Conservation (phyloP, 768 basidiomycete genomes). For the Leccinum imitatum region DNA sequence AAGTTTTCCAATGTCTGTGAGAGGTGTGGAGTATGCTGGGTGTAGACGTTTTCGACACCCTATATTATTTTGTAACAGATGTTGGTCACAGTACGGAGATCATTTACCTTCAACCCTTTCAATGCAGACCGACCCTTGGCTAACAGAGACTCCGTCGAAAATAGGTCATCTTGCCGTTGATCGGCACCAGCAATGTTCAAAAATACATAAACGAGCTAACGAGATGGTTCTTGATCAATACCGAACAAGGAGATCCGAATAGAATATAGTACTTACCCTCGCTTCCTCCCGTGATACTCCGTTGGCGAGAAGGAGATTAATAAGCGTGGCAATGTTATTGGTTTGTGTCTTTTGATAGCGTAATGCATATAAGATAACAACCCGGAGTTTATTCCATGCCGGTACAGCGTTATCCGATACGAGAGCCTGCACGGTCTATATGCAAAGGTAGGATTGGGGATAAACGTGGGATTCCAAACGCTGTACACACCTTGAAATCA, state of each 20-base stretch:
- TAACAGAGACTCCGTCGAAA: slow-evolving; percentile 91
- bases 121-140: slow-evolving; percentile 92
- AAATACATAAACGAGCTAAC: slow-evolving; percentile 82
- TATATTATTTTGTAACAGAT: slow-evolving; percentile 32
- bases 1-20: slow-evolving; percentile 89
- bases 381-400: slow-evolving; percentile 78
- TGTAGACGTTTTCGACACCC: slow-evolving; percentile 99
- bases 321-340: slow-evolving; percentile 75
- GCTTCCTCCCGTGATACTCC: slow-evolving; percentile 79
- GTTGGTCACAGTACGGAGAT: neutral
- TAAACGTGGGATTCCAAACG: neutral
- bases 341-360: slow-evolving; percentile 91
- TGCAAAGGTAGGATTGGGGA: neutral
- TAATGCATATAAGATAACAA: slow-evolving; percentile 90
- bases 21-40: slow-evolving; percentile 92
- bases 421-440: slow-evolving; percentile 78
- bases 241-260: slow-evolving; percentile 2
- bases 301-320: slow-evolving; percentile 71
- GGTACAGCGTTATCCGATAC: slow-evolving; percentile 67
- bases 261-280: slow-evolving; percentile 39
- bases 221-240: slow-evolving; percentile 12
- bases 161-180: slow-evolving; percentile 95
- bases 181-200: slow-evolving; percentile 93
- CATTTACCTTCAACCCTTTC: slow-evolving; percentile 85
- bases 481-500: slow-evolving; percentile 70